Percentiles rank a stretch among this genome's conserved stretches.
phyloP scores from a whole-genome alignment of 2,329 filamentous ascomycete species.

The Dactylellina drechsleri region DNA sequence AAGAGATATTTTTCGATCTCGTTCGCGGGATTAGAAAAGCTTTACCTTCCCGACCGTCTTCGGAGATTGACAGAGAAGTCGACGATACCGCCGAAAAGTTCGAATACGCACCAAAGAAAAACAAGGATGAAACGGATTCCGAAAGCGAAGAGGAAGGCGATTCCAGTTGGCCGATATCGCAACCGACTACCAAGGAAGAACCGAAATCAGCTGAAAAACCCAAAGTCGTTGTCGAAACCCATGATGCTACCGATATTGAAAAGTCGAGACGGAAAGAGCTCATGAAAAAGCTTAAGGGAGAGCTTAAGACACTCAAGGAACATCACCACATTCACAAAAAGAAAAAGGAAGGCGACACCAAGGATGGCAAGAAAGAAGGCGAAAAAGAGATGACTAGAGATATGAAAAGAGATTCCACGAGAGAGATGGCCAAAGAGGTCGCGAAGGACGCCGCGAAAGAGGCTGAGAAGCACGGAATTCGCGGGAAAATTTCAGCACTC shows the following conservation, averaged over 20 bases:
- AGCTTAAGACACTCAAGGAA: neutral
- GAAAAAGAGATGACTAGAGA: neutral
- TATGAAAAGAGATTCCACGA: neutral
- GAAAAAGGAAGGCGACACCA: too few species aligned
- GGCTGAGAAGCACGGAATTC: neutral
- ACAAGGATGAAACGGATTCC: too few species aligned
- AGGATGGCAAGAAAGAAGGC: neutral
- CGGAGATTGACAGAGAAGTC: neutral
- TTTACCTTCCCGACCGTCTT: neutral
- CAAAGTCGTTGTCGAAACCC: neutral
- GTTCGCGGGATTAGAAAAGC: conserved; percentile 84
- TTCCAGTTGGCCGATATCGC: too few species aligned
- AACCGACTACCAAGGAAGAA: neutral
- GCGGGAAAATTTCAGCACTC: neutral
- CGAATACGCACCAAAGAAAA: too few species aligned
- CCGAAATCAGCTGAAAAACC: neutral
- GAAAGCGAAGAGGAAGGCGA: too few species aligned
- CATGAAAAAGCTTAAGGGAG: conserved; percentile 1
- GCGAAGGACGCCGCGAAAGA: neutral
- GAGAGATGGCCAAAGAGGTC: neutral
- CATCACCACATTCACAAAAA: too few species aligned
- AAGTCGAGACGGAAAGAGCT: neutral
- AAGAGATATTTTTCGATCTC: conserved; percentile 98
- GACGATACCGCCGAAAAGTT: neutral
- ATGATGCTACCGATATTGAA: neutral